A percentile compares a stretch with the other conserved stretches of the same genome.
phyloP scores from a whole-genome alignment of 1,284 basidiomycete genomes.

The Vanrija humicola region DNA sequence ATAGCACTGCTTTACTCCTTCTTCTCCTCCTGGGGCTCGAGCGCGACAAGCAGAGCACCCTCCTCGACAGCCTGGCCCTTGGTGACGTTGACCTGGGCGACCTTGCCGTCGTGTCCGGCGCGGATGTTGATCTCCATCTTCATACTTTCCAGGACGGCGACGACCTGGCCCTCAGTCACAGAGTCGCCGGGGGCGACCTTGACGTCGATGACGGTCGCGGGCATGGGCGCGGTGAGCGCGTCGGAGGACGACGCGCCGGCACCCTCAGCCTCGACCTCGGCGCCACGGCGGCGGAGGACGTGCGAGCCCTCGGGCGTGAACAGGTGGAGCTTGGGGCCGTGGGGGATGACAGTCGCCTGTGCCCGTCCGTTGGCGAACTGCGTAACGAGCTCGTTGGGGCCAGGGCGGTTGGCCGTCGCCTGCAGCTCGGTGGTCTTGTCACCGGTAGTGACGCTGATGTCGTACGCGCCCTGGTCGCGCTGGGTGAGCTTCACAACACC shows the following conservation, averaged over 20 bases:
- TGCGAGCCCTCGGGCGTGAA: slow-evolving; percentile 32
- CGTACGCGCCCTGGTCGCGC: slow-evolving; percentile 14
- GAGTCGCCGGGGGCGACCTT: slow-evolving; percentile 67
- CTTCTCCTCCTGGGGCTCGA: slow-evolving; percentile 19
- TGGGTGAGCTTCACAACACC: slow-evolving; percentile 21
- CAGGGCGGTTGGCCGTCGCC: slow-evolving; percentile 10
- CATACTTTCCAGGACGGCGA: slow-evolving; percentile 89
- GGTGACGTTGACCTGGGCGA: slow-evolving; percentile 66
- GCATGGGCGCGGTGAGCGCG: slow-evolving; percentile 65
- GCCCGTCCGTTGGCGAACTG: slow-evolving; percentile 19
- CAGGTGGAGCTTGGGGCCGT: slow-evolving; percentile 38
- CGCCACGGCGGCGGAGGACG: slow-evolving; percentile 18
- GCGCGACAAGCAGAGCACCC: slow-evolving; percentile 68
- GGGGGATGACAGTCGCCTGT: slow-evolving; percentile 32
- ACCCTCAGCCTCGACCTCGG: slow-evolving; percentile 19
- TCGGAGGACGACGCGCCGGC: slow-evolving; percentile 14
- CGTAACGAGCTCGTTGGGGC: slow-evolving; percentile 29
- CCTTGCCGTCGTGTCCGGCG: slow-evolving; percentile 62
- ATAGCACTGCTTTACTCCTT: not conserved
- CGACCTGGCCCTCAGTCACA: slow-evolving; percentile 73
- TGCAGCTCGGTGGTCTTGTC: slow-evolving; percentile 6
- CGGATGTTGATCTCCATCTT: slow-evolving; percentile 89
- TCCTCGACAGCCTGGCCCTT: slow-evolving; percentile 87
- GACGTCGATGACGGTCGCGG: slow-evolving; percentile 80
- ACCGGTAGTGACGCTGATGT: slow-evolving; percentile 17